Evolutionary conservation across 257 asterid species (phyloP), one percentile per base, ranked within the genome.

Genomic region (Penstemon eatonii): DNA sequence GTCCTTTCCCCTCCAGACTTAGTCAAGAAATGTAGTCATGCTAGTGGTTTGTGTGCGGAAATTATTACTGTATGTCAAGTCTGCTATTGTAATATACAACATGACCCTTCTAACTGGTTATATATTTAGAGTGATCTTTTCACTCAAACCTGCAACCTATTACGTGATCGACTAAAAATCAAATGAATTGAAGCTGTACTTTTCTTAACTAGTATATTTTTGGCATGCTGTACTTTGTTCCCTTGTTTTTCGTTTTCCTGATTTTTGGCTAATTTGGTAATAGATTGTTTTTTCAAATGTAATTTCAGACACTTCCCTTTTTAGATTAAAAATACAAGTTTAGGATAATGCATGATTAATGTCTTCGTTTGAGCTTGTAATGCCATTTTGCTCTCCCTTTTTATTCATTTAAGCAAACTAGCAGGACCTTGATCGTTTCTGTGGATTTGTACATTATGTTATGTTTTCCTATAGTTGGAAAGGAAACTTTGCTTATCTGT

Each of bases 1-100:
- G 60, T 50, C 46, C 56, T 53, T 51, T 71, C 4, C 33, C 44
- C 63, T 71, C 18, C 8, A 4, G 9, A 65, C 65, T 42, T 60
- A 9, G 42, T 10, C 12, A 43, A 49, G 36, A 5, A 43, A 25
- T 43, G n/a, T 40, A 25, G n/a, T 5, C 39, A 56, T 49, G 51
- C 64, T 69, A 69, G 44, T n/a, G 37, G 61, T 18, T 8, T 36
- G 4, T 37, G 42, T 19, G 49, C 63, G 57, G 36, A n/a, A 53
- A 19, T 8, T 63, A 11, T 56, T 63, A 58, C 42, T 41, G 38
- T 3, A 25, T 67, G 25, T 46, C 54, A 49, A 49, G n/a, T 12
- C 41, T 59, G 55, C 5, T 61, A 18, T 4, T 54, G 55, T 9
- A 56, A 62, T 47, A 19, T 45, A 72, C 41, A 43, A 33, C 18